Base-by-base conservation (phyloP, 768 basidiomycete genomes). In the Auriscalpium vulgare region DNA sequence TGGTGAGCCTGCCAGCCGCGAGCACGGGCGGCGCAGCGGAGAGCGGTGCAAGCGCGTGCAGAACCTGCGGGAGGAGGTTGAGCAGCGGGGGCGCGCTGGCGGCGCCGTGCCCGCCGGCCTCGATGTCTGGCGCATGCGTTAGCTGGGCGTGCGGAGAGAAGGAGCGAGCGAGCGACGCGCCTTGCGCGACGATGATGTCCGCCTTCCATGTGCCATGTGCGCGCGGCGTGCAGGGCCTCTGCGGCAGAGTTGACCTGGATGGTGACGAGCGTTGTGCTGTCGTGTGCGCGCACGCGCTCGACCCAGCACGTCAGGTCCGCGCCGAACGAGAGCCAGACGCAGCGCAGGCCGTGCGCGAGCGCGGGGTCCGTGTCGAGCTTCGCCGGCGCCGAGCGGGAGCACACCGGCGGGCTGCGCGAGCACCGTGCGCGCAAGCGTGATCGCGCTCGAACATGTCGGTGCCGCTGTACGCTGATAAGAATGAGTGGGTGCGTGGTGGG, bases 141-240 rank as follows among this genome's bases (percentile, higher is more conserved):
- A 11, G 7, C 37, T 16, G 47, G 37, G 23, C 17, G 46, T 40
- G 34, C 14, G 50, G 9, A 29, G 16, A 50, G 17, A n/a, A 37
- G 47, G 50, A 49, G 55, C n/a, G n/a, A n/a, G n/a, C n/a, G 16
- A 53, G 45, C 17, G 55, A 54, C 63, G 37, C 61, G 87, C 91
- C 88, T 81, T 93, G 91, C 2, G 81, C 85, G 16, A 93, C 82
- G 54, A 93, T 68, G 38, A 84, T 79, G 66, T 93, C 91, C 8
- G 75, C 81, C 61, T 82, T 79, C n/a, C n/a, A n/a, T n/a, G n/a
- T n/a, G n/a, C 82, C 83, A 88, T n/a, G 80, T 74, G 34, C 80
- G 71, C 17, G 74, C 66, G 17, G 88, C 89, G 53, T 74, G 59
- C 17, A 76, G 68, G 8, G 85, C 87, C 55, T 87, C 79, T 55